These are phyloP conservation scores for Conticribra weissflogii DNA, from an alignment of 108 stramenopile species.

Conservation along the genomic window DNA sequence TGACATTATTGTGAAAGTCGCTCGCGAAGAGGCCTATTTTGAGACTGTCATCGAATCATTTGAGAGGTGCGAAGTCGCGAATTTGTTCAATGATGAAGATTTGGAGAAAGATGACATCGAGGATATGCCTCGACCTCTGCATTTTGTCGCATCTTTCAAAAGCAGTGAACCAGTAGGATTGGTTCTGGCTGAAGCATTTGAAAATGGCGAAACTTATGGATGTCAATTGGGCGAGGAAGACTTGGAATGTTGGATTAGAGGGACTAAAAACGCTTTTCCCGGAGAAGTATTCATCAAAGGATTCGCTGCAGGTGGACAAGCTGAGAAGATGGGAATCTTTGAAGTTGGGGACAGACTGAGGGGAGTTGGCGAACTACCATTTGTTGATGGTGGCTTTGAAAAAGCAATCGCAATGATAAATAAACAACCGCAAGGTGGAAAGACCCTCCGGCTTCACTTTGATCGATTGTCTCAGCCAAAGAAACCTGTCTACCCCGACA, in stretches of 20 bases:
- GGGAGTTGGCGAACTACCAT: slow-evolving; percentile 78
- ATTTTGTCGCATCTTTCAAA: slow-evolving; percentile 83
- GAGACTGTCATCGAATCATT: slow-evolving; percentile 62
- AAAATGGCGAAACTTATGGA: slow-evolving; percentile 40
- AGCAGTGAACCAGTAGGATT: slow-evolving; percentile 62
- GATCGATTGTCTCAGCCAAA: slow-evolving; percentile 47
- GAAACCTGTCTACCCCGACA: neutral
- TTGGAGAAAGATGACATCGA: slow-evolving; percentile 9
- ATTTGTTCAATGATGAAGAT: slow-evolving; percentile 18
- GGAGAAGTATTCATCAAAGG: slow-evolving; percentile 81
- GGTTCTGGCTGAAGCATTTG: slow-evolving; percentile 63
- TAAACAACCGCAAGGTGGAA: slow-evolving; percentile 25
- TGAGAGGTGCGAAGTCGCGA: slow-evolving; percentile 46
- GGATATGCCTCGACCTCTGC: slow-evolving; percentile 66
- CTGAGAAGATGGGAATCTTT: slow-evolving; percentile 69
- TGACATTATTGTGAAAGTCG: slow-evolving; percentile 18
- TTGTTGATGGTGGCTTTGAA: slow-evolving; percentile 72
- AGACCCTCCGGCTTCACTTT: slow-evolving; percentile 71
- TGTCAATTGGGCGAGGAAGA: slow-evolving; percentile 30
- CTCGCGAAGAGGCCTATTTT: slow-evolving; percentile 57
- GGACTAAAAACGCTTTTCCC: slow-evolving; percentile 58
- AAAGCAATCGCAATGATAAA: slow-evolving; percentile 63
- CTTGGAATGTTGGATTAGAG: slow-evolving; percentile 54
- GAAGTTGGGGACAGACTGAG: slow-evolving; percentile 78
- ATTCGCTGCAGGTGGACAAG: slow-evolving; percentile 65